Percentiles rank a stretch among this genome's conserved stretches.
Evolutionary conservation across 768 basidiomycete genomes (phyloP).

Genomic region (Tricholoma sp.): DNA sequence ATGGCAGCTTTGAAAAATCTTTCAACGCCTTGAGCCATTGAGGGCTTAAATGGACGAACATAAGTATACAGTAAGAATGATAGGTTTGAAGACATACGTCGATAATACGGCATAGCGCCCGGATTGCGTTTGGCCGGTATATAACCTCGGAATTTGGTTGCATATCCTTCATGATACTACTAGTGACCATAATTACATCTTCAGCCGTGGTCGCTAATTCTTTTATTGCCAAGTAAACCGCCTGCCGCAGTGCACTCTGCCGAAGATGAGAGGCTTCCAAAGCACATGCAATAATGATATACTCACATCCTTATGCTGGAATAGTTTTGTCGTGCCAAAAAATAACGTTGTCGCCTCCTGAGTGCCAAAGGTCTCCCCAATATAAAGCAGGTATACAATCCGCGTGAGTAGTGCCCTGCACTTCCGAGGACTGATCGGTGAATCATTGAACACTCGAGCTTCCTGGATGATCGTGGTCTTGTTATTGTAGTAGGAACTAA

Average conservation of each 20-base stretch:
- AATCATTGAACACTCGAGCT: slow-evolving; percentile 98
- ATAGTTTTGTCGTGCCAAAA: slow-evolving; percentile 98
- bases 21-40: slow-evolving; percentile 98
- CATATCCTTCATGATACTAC: slow-evolving; percentile 99
- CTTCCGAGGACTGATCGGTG: slow-evolving; percentile 95
- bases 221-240: slow-evolving; percentile 98
- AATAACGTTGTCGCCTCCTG: slow-evolving; percentile 98
- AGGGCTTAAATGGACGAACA: slow-evolving; percentile 52
- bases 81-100: slow-evolving; percentile 61
- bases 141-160: slow-evolving; percentile 98
- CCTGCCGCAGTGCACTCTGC: slow-evolving; percentile 92
- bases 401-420: slow-evolving; percentile 94
- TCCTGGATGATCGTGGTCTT: slow-evolving; percentile 98
- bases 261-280: not conserved
- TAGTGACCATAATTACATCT: slow-evolving; percentile 99
- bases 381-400: slow-evolving; percentile 94
- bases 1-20: slow-evolving; percentile 99
- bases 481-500: slow-evolving; percentile 92
- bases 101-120: slow-evolving; percentile 93
- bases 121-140: slow-evolving; percentile 95
- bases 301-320: slow-evolving; percentile 98
- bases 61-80: not conserved
- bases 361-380: slow-evolving; percentile 90
- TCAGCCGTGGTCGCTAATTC: slow-evolving; percentile 94
- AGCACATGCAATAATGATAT: not conserved